Percentiles rank a stretch among this genome's conserved stretches.
phyloP scores from a whole-genome alignment of 805 yeast genomes.

The Yarrowia hollandica region DNA sequence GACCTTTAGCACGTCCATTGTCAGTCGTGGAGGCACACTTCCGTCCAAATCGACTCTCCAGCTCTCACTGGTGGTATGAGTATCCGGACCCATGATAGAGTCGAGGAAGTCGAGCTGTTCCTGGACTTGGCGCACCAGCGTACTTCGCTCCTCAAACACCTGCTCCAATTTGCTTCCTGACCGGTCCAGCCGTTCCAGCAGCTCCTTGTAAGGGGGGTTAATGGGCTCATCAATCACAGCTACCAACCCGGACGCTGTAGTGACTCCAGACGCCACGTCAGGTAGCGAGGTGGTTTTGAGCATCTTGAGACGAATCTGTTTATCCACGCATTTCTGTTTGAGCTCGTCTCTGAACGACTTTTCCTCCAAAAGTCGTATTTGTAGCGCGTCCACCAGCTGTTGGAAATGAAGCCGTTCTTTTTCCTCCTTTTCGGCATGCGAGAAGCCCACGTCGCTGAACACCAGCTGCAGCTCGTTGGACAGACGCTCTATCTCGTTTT shows the following conservation, averaged over 20 bases:
- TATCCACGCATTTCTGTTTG: slow-evolving; percentile 15
- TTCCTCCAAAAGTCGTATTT: slow-evolving; percentile 4
- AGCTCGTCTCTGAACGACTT: slow-evolving; percentile 15
- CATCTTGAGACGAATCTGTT: not conserved
- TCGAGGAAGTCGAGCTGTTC: not conserved
- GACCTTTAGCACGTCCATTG: not conserved
- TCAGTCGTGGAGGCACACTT: slow-evolving; percentile 2
- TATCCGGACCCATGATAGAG: not conserved
- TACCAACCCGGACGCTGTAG: not conserved
- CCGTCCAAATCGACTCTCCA: slow-evolving; percentile 19
- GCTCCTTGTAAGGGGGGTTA: slow-evolving; percentile 8
- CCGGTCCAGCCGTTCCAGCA: slow-evolving; percentile 20
- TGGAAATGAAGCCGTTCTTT: slow-evolving; percentile 7
- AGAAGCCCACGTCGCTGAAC: slow-evolving; percentile 6
- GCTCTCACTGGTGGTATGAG: not conserved
- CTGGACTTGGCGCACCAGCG: not conserved
- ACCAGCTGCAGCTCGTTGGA: slow-evolving; percentile 25
- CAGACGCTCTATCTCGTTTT: slow-evolving; percentile 20
- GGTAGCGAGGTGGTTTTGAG: not conserved
- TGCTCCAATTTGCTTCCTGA: slow-evolving; percentile 19
- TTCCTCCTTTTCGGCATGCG: slow-evolving; percentile 17
- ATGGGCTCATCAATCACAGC: slow-evolving; percentile 7
- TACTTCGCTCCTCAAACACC: not conserved
- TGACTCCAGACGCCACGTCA: not conserved
- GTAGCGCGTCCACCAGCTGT: slow-evolving; percentile 16